These are phyloP conservation scores for Corylus avellana DNA, from an alignment of 306 rosid species.

Conservation along the genomic window DNA sequence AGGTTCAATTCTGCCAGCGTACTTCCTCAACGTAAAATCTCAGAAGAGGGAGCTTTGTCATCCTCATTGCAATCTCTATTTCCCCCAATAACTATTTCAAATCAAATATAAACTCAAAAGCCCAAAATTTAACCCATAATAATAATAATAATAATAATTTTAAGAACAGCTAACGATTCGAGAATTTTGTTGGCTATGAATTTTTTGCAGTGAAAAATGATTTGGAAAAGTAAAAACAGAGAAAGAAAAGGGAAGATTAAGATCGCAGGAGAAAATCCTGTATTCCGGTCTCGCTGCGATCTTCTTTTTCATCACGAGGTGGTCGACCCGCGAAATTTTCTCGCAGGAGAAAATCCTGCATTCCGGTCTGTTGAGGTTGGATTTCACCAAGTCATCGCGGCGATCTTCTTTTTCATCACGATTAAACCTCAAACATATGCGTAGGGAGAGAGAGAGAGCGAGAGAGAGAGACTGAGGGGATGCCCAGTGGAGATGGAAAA, in stretches of 20 bases:
- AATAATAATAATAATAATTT: not conserved
- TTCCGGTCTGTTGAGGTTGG: too few relatives aligned
- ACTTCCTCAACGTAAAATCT: conserved; percentile 52
- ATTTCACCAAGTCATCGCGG: too few relatives aligned
- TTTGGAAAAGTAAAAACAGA: not conserved
- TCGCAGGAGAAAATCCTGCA: conserved; percentile 53
- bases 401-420: too few relatives aligned
- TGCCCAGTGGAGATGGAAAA: not conserved
- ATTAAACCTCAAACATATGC: too few relatives aligned
- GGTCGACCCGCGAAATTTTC: conserved; percentile 70
- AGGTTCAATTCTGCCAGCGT: conserved; percentile 85
- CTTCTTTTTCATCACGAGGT: conserved; percentile 24
- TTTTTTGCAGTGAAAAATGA: not conserved
- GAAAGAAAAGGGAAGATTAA: conserved; percentile 7
- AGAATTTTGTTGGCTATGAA: not conserved
- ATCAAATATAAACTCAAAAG: not conserved
- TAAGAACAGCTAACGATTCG: not conserved
- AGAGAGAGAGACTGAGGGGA: not conserved
- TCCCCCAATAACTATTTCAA: conserved; percentile 21
- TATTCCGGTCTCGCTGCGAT: too few relatives aligned
- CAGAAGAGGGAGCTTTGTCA: conserved; percentile 82
- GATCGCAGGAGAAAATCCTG: conserved; percentile 61
- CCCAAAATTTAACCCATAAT: not conserved
- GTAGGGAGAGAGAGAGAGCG: not conserved
- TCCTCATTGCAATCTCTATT: conserved; percentile 51